phyloP scores from a whole-genome alignment of 139 green algal species.

The Auxenochlorella protothecoides region DNA sequence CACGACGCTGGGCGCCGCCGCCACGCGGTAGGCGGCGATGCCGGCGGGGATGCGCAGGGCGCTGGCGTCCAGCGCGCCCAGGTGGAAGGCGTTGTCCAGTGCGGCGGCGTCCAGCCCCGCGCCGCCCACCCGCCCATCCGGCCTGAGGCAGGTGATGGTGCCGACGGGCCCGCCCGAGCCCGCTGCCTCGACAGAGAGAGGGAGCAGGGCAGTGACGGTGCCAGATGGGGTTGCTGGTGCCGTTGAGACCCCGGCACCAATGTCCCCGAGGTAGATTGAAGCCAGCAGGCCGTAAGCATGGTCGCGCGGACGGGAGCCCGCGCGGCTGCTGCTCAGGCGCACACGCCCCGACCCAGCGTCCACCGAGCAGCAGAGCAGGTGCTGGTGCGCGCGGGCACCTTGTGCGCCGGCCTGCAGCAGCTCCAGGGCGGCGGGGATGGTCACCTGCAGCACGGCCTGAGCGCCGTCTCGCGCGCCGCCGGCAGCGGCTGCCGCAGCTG shows the following conservation, averaged over 20 bases:
- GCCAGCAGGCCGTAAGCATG: no score
- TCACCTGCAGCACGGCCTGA: background rate
- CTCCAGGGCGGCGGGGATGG: slow-evolving; percentile 14
- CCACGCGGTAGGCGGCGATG: slow-evolving; percentile 7
- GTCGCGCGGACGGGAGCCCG: no score
- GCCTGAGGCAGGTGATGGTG: background rate
- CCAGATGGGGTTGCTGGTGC: no score
- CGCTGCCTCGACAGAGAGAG: no score
- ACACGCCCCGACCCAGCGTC: slow-evolving; percentile 3
- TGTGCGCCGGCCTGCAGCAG: background rate
- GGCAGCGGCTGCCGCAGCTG: slow-evolving; percentile 2
- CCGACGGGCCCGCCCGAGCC: background rate
- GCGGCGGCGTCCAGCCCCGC: slow-evolving; percentile 16
- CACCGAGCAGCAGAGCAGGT: slow-evolving; percentile 14
- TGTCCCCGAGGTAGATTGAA: no score
- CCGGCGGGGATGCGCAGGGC: slow-evolving; percentile 16
- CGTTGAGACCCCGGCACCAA: no score
- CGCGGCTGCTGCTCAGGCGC: no score
- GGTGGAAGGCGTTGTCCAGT: slow-evolving; percentile 30
- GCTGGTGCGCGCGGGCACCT: background rate
- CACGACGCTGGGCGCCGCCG: background rate
- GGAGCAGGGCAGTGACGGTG: no score
- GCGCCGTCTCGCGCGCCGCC: background rate
- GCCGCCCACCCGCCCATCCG: slow-evolving; percentile 4
- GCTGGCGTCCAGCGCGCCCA: slow-evolving; percentile 9